Base-by-base conservation (phyloP, 2,329 filamentous ascomycete genomes). In the Aspergillus terreus region DNA sequence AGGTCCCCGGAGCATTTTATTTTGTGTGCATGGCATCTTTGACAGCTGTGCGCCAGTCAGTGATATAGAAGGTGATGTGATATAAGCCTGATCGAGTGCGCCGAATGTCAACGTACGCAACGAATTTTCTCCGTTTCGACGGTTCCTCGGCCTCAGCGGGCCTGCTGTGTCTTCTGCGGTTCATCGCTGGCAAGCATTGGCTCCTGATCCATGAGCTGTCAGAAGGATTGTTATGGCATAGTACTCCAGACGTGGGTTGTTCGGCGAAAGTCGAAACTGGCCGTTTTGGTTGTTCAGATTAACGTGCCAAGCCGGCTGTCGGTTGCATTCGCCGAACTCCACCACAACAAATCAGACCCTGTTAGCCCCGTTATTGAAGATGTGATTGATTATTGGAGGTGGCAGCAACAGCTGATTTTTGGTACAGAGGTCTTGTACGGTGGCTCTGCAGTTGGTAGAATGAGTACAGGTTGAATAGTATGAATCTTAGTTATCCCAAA, bases 1-100 rank as follows among this genome's bases (percentile, higher is more conserved):
- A 68, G 65, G 3, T 71, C 68, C 1, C 75, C 75, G 0, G 75
- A 77, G 50, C 75, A 77, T 55, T 75, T 77, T 23, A 77, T 75
- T 53, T 78, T 77, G 27, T 76, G 74, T 0, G 65, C 55, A 60
- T 77, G 75, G 46, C 75, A 77, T 54, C 73, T 61, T 54, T 73
- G 69, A 44, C 74, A 77, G 4, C 68, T 68, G 51, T 41, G 49
- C 32, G 2, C 35, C 35, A 38, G 12, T 41, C 33, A 15, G 44
- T 42, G 11, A 33, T n/a, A 23, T 36, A 40, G 21, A 11, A 4
- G 19, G 32, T 27, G 44, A 30, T 43, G 32, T 27, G 44, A 30
- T 43, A 50, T 23, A 14, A 14, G 35, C 25, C n/a, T 35, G 6
- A 15, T 11, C 35, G 30, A 11, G 23, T 19, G 19, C 19, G 19